These are phyloP conservation scores for Durio zibethinus DNA, from an alignment of 345 rosid genomes.

Conservation along the genomic window DNA sequence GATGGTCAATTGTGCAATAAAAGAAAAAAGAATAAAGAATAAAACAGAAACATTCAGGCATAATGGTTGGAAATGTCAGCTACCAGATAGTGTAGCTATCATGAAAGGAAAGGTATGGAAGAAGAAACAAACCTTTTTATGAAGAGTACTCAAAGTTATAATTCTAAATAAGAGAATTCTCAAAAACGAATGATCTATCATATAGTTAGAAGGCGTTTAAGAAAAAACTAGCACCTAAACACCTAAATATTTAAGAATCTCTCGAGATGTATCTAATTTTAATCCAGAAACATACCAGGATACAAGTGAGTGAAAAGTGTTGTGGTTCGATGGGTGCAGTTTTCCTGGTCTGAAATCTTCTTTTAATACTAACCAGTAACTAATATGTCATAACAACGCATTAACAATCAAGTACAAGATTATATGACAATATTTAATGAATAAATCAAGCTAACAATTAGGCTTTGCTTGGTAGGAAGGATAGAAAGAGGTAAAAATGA, in stretches of 20 bases:
- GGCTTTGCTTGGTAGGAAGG: background rate
- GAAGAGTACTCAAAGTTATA: background rate
- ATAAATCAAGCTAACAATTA: background rate
- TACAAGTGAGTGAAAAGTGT: background rate
- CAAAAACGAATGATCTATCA: background rate
- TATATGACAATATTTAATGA: background rate
- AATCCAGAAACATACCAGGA: background rate
- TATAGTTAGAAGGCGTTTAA: background rate
- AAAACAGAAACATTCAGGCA: background rate
- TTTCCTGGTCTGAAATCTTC: background rate
- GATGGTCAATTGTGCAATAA: background rate
- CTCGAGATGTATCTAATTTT: background rate
- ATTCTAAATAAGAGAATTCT: background rate
- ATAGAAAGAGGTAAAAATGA: background rate
- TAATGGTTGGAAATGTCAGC: background rate
- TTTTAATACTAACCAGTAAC: background rate
- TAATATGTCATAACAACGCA: background rate
- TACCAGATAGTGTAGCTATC: background rate
- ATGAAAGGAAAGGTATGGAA: background rate
- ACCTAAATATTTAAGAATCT: background rate
- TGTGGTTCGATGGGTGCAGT: background rate
- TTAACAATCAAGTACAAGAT: background rate
- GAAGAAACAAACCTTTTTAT: conserved; percentile 1
- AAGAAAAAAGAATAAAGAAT: background rate
- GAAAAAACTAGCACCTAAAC: background rate